phyloP scores from a whole-genome alignment of 2,329 filamentous ascomycete genomes.

The Neofusicoccum sp. region DNA sequence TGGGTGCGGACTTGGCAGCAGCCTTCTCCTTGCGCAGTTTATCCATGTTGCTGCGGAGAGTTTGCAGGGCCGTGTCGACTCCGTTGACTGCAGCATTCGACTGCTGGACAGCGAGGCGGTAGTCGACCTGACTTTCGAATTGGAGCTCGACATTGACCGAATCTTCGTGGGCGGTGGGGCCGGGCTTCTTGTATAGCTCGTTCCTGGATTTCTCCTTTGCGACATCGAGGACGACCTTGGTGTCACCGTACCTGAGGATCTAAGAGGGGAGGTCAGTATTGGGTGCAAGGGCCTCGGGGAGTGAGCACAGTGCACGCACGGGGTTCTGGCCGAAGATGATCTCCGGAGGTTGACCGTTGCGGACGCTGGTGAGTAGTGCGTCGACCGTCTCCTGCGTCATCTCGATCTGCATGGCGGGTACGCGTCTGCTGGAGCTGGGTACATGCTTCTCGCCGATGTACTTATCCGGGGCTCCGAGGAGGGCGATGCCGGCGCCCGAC shows the following conservation, averaged over 20 bases:
- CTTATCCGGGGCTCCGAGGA: constrained; percentile 42
- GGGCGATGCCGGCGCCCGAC: constrained; percentile 37
- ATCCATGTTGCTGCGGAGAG: constrained; percentile 61
- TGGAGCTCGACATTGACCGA: constrained; percentile 51
- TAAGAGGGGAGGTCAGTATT: constrained; percentile 38
- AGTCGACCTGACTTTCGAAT: constrained; percentile 60
- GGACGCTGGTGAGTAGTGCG: constrained; percentile 42
- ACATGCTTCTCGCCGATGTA: constrained; percentile 37
- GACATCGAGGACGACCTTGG: constrained; percentile 58
- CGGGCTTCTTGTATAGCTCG: constrained; percentile 58
- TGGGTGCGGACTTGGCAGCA: constrained; percentile 54
- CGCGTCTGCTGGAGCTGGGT: constrained; percentile 29
- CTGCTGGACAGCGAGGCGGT: constrained; percentile 58
- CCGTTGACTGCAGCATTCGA: constrained; percentile 55
- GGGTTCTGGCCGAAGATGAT: constrained; percentile 43
- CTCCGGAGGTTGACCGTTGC: constrained; percentile 40
- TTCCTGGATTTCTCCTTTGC: constrained; percentile 57
- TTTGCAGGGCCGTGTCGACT: constrained; percentile 62
- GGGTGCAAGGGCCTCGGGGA: not conserved
- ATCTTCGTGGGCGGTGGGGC: constrained; percentile 42
- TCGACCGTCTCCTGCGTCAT: constrained; percentile 45
- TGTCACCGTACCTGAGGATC: constrained; percentile 60
- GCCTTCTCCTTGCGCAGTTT: constrained; percentile 63
- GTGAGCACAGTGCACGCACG: constrained; percentile 32
- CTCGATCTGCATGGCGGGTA: constrained; percentile 46